Evolutionary conservation across 176 grass and related monocot genomes (phyloP).

Genomic region (Cocos nucifera): DNA sequence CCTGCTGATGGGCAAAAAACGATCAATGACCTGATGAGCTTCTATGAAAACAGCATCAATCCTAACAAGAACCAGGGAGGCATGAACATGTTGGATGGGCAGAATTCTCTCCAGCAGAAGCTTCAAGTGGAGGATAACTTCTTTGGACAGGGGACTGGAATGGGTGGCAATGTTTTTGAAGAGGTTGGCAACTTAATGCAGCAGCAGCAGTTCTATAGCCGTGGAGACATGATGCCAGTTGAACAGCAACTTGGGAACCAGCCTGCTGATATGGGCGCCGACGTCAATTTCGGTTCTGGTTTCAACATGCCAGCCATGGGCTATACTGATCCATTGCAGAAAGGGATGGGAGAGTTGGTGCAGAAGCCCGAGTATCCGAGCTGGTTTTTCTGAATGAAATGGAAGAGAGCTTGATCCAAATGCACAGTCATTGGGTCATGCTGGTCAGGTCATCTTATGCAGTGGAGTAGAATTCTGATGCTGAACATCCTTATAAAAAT

Average conservation of each 20-base stretch:
- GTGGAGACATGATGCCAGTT: constrained; percentile 12
- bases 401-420: too few species aligned
- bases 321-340: constrained; percentile 22
- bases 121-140: constrained; percentile 52
- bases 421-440: too few species aligned
- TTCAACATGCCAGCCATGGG: constrained; percentile 39
- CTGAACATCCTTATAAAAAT: too few species aligned
- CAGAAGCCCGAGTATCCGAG: constrained; percentile 43
- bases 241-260: constrained; percentile 2
- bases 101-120: constrained; percentile 25
- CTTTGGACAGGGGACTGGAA: constrained; percentile 39
- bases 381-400: constrained; percentile 55
- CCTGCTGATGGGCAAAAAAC: constrained; percentile 55
- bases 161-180: constrained; percentile 31
- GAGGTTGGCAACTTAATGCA: constrained; percentile 52
- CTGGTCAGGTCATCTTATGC: too few species aligned
- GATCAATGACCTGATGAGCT: constrained; percentile 72
- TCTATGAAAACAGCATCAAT: constrained; percentile 48
- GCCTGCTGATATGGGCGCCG: not conserved
- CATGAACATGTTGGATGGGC: constrained; percentile 36
- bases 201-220: constrained; percentile 57
- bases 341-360: not conserved
- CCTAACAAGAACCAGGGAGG: constrained; percentile 36
- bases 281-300: constrained; percentile 41
- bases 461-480: too few species aligned